phyloP scores from a whole-genome alignment of 2,329 filamentous ascomycete genomes.

The Immersiporthe knoxdaviesiana region DNA sequence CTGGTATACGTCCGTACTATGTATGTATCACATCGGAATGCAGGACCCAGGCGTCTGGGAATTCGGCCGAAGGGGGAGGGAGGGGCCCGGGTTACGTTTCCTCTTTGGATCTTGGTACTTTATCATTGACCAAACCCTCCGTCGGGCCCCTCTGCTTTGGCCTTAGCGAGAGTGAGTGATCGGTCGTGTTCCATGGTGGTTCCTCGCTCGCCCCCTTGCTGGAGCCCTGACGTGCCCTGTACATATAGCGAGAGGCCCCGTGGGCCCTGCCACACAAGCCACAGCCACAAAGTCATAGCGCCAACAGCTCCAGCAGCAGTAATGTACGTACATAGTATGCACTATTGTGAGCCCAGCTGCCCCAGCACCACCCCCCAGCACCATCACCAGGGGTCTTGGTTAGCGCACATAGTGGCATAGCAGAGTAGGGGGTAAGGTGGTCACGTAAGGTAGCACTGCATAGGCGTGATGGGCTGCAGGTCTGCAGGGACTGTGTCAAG shows the following conservation, averaged over 20 bases:
- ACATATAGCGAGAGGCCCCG: not conserved
- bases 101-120: not conserved
- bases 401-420: too few species aligned
- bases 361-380: not conserved
- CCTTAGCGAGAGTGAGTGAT: not conserved
- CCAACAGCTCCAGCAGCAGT: not conserved
- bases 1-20: too few species aligned
- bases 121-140: not conserved
- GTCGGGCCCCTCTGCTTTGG: not conserved
- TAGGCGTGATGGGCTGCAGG: slow-evolving; percentile 3
- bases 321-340: too few species aligned
- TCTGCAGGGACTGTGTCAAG: not conserved
- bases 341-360: not conserved
- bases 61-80: not conserved
- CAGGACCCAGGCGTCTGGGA: slow-evolving; percentile 5
- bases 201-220: not conserved
- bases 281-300: not conserved
- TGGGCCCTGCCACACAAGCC: not conserved
- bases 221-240: not conserved
- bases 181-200: not conserved
- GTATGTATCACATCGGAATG: not conserved
- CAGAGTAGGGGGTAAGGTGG: not conserved
- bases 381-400: not conserved
- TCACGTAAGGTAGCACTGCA: not conserved
- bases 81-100: not conserved